Evolutionary conservation across 805 yeast genomes (phyloP), one percentile per base, ranked within the genome.

Genomic region (Saccharomycopsis capsularis): DNA sequence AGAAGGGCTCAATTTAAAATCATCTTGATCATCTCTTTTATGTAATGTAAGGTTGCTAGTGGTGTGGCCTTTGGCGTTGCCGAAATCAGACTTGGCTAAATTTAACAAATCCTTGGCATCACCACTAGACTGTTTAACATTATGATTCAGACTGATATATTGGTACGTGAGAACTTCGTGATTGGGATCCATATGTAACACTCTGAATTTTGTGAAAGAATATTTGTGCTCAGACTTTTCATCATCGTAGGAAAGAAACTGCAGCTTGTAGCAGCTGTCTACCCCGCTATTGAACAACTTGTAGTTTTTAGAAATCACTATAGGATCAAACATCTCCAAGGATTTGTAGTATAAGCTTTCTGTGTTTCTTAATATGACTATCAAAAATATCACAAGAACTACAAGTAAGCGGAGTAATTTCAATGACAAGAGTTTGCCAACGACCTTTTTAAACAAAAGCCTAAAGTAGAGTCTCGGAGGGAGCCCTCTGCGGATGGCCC

Each of bases 241-340:
- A 25, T 40, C 39, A 9, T 40, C n/a, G 18, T 32, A 16, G 6
- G 23, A 18, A 11, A 45, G 5, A 22, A 15, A 19, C 16, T 29
- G 25, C 13, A 3, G 4, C 13, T 15, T 40, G 35, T 6, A 16
- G 46, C 53, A 50, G n/a, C 36, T 32, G 23, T 40, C 50, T 3
- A 50, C 16, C 11, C 53, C 53, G 32, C 21, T 27, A 30, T 45
- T 50, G 53, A 47, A 45, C n/a, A 50, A 32, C n/a, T 38, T 36
- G n/a, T 34, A 40, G 23, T 27, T 32, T 15, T 16, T 16, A 19
- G 24, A 36, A 22, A 39, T 32, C 3, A 25, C 24, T 27, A 50
- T 41, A 4, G 53, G 53, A 27, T 50, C 50, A 15, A 50, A 13
- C 3, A 46, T 25, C 16, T 50, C 43, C 22, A 45, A 29, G 18